Conservation (phyloP, 331 rosid species). For the Erythrophleum ivorense region DNA sequence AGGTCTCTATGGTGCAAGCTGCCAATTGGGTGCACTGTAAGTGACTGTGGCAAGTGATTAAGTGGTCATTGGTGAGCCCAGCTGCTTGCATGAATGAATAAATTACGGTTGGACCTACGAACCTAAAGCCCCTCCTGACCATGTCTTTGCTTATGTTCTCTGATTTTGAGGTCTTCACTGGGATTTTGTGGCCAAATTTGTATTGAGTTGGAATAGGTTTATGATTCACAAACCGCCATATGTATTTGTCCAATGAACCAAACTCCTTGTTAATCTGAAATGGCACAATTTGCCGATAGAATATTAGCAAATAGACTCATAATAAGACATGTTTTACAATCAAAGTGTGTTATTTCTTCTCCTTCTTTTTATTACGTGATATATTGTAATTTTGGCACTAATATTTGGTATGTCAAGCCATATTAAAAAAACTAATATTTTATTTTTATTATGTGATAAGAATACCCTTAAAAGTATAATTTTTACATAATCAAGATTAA, state of each 20-base stretch:
- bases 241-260: constrained; percentile 83
- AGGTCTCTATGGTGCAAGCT: background rate
- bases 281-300: constrained; percentile 16
- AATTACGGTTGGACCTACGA: constrained; percentile 94
- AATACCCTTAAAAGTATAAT: too few relatives aligned
- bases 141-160: constrained; percentile 95
- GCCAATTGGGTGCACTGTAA: constrained; percentile 70
- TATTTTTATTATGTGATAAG: too few relatives aligned
- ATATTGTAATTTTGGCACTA: too few relatives aligned
- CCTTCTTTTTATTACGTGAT: too few relatives aligned
- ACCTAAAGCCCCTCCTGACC: constrained; percentile 85
- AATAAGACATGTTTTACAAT: too few relatives aligned
- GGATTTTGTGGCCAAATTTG: constrained; percentile 90
- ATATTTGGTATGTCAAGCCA: too few relatives aligned
- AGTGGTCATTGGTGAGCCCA: constrained; percentile 93
- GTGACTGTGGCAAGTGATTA: constrained; percentile 85
- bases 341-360: too few relatives aligned
- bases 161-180: constrained; percentile 97
- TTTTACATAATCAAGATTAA: too few relatives aligned
- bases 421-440: too few relatives aligned
- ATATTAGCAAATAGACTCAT: constrained; percentile 9
- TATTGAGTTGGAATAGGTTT: constrained; percentile 82
- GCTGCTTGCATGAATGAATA: constrained; percentile 95
- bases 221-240: constrained; percentile 91
- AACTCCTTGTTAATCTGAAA: constrained; percentile 75